Percentiles rank a stretch among this genome's conserved stretches.
Evolutionary conservation across 2,329 filamentous ascomycete genomes (phyloP).

Genomic region (Paramyrothecium roridum): DNA sequence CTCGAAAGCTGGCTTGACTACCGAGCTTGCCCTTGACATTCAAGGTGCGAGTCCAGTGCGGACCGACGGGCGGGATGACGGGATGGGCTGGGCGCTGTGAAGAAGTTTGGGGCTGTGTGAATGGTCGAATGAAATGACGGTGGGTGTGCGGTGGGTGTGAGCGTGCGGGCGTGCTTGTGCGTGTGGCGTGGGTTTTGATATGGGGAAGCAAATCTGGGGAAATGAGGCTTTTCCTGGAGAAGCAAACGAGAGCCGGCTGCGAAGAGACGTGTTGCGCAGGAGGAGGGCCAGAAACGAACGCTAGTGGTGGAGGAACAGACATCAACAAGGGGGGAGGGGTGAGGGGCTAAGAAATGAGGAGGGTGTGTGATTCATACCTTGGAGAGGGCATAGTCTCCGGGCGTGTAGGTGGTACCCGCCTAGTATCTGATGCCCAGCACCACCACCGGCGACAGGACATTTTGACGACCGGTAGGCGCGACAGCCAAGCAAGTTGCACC

Average conservation of each 20-base stretch:
- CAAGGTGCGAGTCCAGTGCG: not conserved
- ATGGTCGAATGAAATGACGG: no score
- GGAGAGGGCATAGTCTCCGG: no score
- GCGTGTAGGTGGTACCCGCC: no score
- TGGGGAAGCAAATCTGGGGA: slow-evolving; percentile 2
- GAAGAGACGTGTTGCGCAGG: not conserved
- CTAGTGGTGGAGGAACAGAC: not conserved
- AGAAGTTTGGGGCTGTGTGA: not conserved
- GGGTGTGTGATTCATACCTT: no score
- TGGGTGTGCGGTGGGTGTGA: no score
- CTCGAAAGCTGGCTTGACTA: no score
- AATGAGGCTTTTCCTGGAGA: not conserved
- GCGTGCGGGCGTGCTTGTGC: not conserved
- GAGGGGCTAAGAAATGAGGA: no score
- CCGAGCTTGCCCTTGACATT: not conserved
- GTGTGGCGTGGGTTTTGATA: not conserved
- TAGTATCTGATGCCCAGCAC: no score
- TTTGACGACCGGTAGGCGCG: no score
- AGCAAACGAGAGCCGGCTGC: not conserved
- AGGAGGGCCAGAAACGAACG: not conserved
- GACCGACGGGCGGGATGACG: slow-evolving; percentile 3
- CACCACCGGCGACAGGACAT: no score
- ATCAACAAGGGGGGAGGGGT: no score
- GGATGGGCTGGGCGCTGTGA: not conserved
- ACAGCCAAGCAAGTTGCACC: not conserved